Base-by-base conservation (phyloP, 2,329 filamentous ascomycete species). In the Diplocarpon mali region DNA sequence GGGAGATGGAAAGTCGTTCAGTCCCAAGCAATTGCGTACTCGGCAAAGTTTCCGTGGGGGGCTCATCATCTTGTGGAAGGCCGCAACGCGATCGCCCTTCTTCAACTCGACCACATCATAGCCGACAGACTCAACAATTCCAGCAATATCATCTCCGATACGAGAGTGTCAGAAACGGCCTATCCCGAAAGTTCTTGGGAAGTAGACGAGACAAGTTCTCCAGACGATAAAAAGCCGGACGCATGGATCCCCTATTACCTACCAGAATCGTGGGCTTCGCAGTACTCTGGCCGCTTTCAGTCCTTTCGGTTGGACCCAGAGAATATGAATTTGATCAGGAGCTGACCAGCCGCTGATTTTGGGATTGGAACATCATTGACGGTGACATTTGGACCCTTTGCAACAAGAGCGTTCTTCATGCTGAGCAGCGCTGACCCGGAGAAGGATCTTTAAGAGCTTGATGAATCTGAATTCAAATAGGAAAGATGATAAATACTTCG, bases 1-100 rank as follows among this genome's bases (percentile, higher is more conserved):
- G 56, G 57, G 1, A 60, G 44, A 41, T 61, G 56, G 55, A 79
- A 78, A 0, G 75, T 78, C 0, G 75, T 75, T 53, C 73, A 66
- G 29, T 69, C 66, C 61, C 66, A 71, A 0, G 71, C 69, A 10
- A 80, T 61, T 2, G 75, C 72, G 51, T 80, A 82, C 55, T 81
- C 76, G 3, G 77, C 78, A 48, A 71, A 83, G 7, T 66, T 69
- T 2, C 78, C 78, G 30, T 67, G 57, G 0, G n/a, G 69, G 64
- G 0, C 63, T 62, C 35, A 61, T 53, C 68, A 80, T 78, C 49
- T 75, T 63, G 44, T 72, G 69, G 41, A 70, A 71, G 0, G 67
- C 68, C 0, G 66, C 67, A 17, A 73, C 70, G 27, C 70, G 64
- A 46, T 72, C 69, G 13, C 69, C 70, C 20, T 57, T 57, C 40